phyloP scores from a whole-genome alignment of 2,329 filamentous ascomycete species.

The Sodiomyces alkalinus region DNA sequence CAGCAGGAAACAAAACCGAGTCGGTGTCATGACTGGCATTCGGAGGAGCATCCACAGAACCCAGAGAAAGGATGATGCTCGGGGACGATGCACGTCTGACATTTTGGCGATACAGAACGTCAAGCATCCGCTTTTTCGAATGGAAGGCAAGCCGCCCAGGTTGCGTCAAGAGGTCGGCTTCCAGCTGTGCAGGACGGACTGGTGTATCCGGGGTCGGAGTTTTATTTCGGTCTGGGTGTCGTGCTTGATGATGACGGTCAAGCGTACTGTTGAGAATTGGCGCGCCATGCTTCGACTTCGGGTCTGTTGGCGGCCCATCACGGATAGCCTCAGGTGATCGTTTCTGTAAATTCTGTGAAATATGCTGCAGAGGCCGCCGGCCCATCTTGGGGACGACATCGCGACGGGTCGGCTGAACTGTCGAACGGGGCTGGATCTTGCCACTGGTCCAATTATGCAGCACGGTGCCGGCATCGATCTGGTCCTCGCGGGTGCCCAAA shows the following conservation, averaged over 20 bases:
- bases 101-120: constrained; percentile 31
- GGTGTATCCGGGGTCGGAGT: not conserved
- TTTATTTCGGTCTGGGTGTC: not conserved
- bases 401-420: too few relatives aligned
- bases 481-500: constrained; percentile 45
- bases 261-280: not conserved
- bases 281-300: not conserved
- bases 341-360: not conserved
- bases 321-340: not conserved
- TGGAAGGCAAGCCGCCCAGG: constrained; percentile 26
- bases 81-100: constrained; percentile 6
- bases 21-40: too few relatives aligned
- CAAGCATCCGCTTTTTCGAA: constrained; percentile 36
- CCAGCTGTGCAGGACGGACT: constrained; percentile 35
- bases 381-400: too few relatives aligned
- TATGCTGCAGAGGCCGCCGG: not conserved
- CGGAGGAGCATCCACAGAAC: too few relatives aligned
- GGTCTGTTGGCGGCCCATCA: too few relatives aligned
- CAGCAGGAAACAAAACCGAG: too few relatives aligned
- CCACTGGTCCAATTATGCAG: constrained; percentile 42
- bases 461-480: constrained; percentile 37
- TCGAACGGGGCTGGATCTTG: constrained; percentile 25
- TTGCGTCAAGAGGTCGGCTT: constrained; percentile 25
- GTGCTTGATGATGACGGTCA: not conserved
- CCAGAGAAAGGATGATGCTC: constrained; percentile 3